Conservation (phyloP, 2,329 filamentous ascomycete species). For the Xylariales sp. region DNA sequence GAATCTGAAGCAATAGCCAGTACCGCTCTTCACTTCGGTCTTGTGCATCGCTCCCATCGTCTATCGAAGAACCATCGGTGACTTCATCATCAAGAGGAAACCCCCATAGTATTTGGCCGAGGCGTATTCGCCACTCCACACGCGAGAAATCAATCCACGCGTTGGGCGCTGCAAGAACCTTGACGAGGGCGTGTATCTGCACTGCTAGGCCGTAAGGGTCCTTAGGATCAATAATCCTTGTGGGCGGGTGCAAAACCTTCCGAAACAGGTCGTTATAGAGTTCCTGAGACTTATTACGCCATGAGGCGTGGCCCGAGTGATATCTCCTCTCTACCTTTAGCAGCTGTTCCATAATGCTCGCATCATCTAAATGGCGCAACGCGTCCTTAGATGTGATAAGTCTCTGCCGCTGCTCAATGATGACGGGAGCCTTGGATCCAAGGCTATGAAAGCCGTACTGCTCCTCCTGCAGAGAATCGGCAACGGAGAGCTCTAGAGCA, state of each 20-base stretch:
- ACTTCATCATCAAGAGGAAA: constrained; percentile 62
- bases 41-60: constrained; percentile 59
- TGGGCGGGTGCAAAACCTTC: constrained; percentile 68
- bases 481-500: constrained; percentile 72
- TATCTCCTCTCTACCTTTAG: constrained; percentile 68
- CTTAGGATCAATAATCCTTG: constrained; percentile 65
- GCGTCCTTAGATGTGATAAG: constrained; percentile 65
- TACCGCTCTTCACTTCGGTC: constrained; percentile 72
- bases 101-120: constrained; percentile 79
- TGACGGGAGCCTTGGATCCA: constrained; percentile 64
- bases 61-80: constrained; percentile 64
- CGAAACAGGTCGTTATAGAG: constrained; percentile 73
- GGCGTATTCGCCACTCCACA: constrained; percentile 78
- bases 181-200: constrained; percentile 76
- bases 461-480: constrained; percentile 72
- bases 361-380: constrained; percentile 65
- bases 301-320: constrained; percentile 62
- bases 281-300: constrained; percentile 63
- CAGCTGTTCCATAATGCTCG: constrained; percentile 68
- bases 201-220: constrained; percentile 73
- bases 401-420: constrained; percentile 68
- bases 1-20: constrained; percentile 74
- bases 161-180: constrained; percentile 71
- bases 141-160: constrained; percentile 81
- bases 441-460: constrained; percentile 69